Conservation (phyloP, 2,329 filamentous ascomycete genomes). For the Alternaria ethzedia region DNA sequence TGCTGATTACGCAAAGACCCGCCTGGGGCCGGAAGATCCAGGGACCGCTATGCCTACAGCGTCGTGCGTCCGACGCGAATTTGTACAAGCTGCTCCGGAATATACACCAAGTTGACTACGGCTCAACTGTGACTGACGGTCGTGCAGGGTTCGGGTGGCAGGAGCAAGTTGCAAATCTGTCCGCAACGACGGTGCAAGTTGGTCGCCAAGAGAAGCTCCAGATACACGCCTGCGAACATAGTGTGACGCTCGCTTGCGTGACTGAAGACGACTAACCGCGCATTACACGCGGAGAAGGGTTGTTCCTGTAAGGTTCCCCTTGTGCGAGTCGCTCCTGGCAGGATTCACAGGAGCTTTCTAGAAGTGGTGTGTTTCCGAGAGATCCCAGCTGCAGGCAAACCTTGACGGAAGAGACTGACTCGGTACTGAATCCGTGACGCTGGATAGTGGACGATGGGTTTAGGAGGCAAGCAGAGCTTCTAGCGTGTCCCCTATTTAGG, state of each 20-base stretch:
- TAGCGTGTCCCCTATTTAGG: conserved; percentile 25
- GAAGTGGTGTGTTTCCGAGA: conserved; percentile 7
- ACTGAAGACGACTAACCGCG: not conserved
- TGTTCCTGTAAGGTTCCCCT: not conserved
- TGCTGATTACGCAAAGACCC: conserved; percentile 12
- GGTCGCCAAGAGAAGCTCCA: not conserved
- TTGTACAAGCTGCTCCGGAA: not conserved
- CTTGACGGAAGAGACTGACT: conserved; percentile 24
- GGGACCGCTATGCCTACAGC: not conserved
- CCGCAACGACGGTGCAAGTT: not conserved
- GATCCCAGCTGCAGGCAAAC: conserved; percentile 21
- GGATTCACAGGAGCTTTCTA: conserved; percentile 1
- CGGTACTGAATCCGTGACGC: conserved; percentile 9
- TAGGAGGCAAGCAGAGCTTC: conserved; percentile 24
- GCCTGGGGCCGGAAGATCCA: conserved; percentile 13
- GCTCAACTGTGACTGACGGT: not conserved
- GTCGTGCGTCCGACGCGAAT: not conserved
- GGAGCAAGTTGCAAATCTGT: not conserved
- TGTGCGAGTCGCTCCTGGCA: not conserved
- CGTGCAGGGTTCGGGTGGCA: not conserved
- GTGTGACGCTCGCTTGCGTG: not conserved
- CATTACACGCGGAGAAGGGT: not conserved
- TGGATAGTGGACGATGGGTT: conserved; percentile 12
- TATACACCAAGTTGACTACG: not conserved
- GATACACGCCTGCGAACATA: not conserved